These are phyloP conservation scores for Spizellomyces sp. DNA, from an alignment of 192 early-diverging fungal species.

Conservation along the genomic window DNA sequence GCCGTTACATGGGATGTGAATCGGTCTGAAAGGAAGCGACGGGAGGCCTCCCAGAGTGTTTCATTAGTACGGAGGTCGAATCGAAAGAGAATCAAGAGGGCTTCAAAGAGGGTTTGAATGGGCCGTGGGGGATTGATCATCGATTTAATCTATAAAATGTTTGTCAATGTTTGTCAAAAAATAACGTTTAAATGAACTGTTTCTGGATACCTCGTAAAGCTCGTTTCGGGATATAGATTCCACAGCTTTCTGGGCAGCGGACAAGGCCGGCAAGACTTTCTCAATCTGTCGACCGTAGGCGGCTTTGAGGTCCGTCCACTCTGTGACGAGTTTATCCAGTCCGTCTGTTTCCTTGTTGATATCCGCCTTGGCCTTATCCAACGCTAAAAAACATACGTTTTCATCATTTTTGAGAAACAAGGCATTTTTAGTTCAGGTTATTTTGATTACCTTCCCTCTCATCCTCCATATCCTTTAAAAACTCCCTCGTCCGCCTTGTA, in stretches of 20 bases:
- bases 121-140: conserved; percentile 25
- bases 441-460: conserved; percentile 11
- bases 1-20: conserved; percentile 22
- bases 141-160: conserved; percentile 17
- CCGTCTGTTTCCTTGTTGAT: conserved; percentile 3
- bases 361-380: conserved; percentile 27
- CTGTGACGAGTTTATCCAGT: conserved; percentile 2
- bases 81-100: conserved; percentile 21
- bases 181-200: not conserved
- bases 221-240: conserved; percentile 27
- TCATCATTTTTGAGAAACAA: not conserved
- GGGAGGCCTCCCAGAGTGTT: conserved; percentile 31
- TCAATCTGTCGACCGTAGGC: conserved; percentile 16
- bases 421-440: not conserved
- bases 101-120: conserved; percentile 29
- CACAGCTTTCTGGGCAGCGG: conserved; percentile 18
- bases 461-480: conserved; percentile 32
- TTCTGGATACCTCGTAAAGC: conserved; percentile 35
- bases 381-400: not conserved
- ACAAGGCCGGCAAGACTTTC: conserved; percentile 15
- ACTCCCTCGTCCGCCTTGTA: conserved; percentile 6
- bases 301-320: conserved; percentile 11
- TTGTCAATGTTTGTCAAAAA: not conserved
- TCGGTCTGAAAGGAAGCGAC: conserved; percentile 32
- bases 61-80: conserved; percentile 27